These are phyloP conservation scores for Dimocarpus longan DNA, from an alignment of 345 rosid species.

Conservation along the genomic window DNA sequence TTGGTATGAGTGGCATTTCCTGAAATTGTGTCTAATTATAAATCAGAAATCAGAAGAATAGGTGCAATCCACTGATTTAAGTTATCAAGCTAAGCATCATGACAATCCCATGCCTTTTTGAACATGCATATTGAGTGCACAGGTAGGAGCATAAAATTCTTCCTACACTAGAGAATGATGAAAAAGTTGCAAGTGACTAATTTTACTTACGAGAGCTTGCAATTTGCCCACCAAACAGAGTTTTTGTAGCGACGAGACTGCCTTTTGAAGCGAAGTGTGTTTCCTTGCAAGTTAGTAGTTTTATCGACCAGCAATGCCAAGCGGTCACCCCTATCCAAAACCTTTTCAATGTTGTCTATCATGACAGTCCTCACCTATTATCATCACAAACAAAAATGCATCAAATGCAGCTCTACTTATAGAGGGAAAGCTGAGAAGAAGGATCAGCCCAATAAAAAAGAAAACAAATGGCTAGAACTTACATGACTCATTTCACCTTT, in stretches of 20 bases:
- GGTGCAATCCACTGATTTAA: too few relatives aligned
- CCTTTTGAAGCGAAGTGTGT: conserved; percentile 40
- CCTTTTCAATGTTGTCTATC: conserved; percentile 54
- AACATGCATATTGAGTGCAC: too few relatives aligned
- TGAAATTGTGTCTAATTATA: too few relatives aligned
- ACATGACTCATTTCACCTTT: conserved; percentile 60
- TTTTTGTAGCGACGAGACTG: conserved; percentile 43
- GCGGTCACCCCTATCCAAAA: conserved; percentile 54
- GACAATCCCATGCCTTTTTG: too few relatives aligned
- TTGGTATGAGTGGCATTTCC: too few relatives aligned
- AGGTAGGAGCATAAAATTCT: too few relatives aligned
- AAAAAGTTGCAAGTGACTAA: too few relatives aligned
- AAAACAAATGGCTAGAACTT: not conserved
- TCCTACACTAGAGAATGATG: too few relatives aligned
- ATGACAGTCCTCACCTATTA: conserved; percentile 47
- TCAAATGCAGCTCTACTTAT: not conserved
- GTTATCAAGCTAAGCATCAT: too few relatives aligned
- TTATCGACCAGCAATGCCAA: conserved; percentile 49
- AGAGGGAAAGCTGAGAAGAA: not conserved
- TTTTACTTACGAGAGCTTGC: conserved; percentile 46
- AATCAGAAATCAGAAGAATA: too few relatives aligned
- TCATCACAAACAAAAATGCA: not conserved
- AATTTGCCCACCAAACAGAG: conserved; percentile 50
- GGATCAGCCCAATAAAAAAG: not conserved
- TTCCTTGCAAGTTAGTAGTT: conserved; percentile 43